Conservation (phyloP, 257 asterid species). For the Schizonepeta tenuifolia region DNA sequence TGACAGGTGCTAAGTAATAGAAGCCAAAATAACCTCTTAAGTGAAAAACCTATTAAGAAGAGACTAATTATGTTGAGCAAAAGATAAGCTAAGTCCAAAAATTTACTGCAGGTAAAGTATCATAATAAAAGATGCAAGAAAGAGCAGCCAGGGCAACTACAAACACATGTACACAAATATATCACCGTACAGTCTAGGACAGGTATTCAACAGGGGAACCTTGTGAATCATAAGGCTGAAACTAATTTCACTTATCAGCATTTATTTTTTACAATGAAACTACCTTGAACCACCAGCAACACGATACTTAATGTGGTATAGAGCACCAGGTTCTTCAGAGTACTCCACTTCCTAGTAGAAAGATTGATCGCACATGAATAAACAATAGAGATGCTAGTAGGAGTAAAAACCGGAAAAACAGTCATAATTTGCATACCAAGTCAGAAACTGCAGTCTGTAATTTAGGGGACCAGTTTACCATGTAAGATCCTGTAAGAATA, state of each 20-base stretch:
- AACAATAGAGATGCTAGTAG: slow-evolving; percentile 19
- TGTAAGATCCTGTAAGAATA: slow-evolving; percentile 78
- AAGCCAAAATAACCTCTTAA: no score
- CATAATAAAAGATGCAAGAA: slow-evolving; percentile 8
- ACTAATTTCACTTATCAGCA: slow-evolving; percentile 12
- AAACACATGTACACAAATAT: not conserved
- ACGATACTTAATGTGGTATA: slow-evolving; percentile 95
- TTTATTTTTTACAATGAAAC: not conserved
- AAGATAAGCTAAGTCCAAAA: not conserved
- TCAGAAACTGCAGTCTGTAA: slow-evolving; percentile 99
- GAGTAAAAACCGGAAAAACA: slow-evolving; percentile 9
- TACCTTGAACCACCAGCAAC: slow-evolving; percentile 99
- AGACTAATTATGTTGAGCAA: slow-evolving; percentile 4
- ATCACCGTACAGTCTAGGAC: not conserved
- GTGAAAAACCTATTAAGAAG: no score
- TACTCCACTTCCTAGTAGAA: slow-evolving; percentile 88
- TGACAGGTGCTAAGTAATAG: no score
- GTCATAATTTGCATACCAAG: slow-evolving; percentile 50
- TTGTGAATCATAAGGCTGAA: slow-evolving; percentile 11
- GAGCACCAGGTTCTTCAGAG: slow-evolving; percentile 89
- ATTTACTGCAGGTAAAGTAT: slow-evolving; percentile 2
- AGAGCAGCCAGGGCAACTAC: slow-evolving; percentile 1
- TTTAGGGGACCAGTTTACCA: slow-evolving; percentile 99
- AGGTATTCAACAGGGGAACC: not conserved
- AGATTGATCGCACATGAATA: slow-evolving; percentile 15